Evolutionary conservation across 139 green algal genomes (phyloP).

Genomic region (Chlamydomonas eustigma): DNA sequence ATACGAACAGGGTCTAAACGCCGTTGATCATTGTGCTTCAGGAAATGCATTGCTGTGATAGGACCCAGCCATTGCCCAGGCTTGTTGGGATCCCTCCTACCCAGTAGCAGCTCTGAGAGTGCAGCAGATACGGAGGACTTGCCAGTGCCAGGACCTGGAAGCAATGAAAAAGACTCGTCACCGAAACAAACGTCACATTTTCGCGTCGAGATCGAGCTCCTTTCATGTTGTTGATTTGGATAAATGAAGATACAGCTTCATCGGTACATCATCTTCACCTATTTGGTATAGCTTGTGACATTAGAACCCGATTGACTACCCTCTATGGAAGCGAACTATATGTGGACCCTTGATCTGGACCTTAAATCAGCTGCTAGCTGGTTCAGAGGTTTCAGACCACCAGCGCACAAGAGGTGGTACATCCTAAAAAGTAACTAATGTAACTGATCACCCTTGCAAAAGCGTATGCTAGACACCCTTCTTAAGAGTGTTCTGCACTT

Average conservation of each 20-base stretch:
- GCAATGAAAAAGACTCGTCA: no score
- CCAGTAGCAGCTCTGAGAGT: background rate
- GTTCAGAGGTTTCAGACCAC: background rate
- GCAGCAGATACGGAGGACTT: conserved; percentile 1
- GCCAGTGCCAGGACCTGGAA: background rate
- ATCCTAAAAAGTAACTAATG: no score
- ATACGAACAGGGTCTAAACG: conserved; percentile 6
- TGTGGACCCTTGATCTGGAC: no score
- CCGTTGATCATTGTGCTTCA: conserved; percentile 11
- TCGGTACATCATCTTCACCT: no score
- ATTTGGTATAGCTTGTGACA: no score
- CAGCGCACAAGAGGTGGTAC: background rate
- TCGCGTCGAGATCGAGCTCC: no score
- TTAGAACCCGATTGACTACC: no score
- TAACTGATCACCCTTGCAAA: background rate
- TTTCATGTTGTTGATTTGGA: no score
- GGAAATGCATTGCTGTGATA: conserved; percentile 4
- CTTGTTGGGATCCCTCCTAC: background rate
- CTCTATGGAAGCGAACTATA: no score
- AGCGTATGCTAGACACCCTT: background rate
- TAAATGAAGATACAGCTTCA: no score
- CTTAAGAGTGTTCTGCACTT: background rate
- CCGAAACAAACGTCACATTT: no score
- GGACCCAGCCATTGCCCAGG: background rate
- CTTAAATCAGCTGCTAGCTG: no score